phyloP scores from a whole-genome alignment of 2,329 filamentous ascomycete genomes.

The Myriosclerotinia scirpicola region DNA sequence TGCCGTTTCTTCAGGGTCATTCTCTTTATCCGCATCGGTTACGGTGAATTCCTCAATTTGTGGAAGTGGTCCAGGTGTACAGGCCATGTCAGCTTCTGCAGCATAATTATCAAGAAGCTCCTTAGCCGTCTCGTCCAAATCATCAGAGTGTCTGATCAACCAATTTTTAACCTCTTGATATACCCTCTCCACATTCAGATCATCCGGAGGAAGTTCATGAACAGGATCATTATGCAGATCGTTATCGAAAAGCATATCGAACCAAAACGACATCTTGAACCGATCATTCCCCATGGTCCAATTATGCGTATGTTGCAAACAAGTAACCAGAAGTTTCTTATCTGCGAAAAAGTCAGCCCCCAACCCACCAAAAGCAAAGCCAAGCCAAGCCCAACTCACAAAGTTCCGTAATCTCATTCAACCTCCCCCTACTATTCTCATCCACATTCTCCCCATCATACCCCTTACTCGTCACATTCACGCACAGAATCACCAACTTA shows the following conservation, averaged over 20 bases:
- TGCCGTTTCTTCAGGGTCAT: constrained; percentile 33
- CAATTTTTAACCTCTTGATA: constrained; percentile 62
- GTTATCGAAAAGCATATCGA: constrained; percentile 63
- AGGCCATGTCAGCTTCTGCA: constrained; percentile 35
- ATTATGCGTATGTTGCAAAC: constrained; percentile 66
- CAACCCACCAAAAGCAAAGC: background rate
- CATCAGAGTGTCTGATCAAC: constrained; percentile 57
- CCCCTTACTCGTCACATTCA: constrained; percentile 66
- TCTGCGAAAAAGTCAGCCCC: constrained; percentile 44
- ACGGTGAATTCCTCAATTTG: constrained; percentile 12
- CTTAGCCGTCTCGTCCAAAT: constrained; percentile 56
- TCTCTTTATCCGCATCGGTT: constrained; percentile 21
- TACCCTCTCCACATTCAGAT: constrained; percentile 57
- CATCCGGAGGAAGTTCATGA: constrained; percentile 49
- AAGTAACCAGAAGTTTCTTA: constrained; percentile 66
- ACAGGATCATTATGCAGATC: constrained; percentile 53
- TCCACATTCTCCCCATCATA: constrained; percentile 63
- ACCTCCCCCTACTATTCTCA: constrained; percentile 55
- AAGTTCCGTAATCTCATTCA: constrained; percentile 63
- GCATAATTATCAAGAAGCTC: constrained; percentile 57
- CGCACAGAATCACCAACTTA: constrained; percentile 63
- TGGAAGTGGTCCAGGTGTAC: constrained; percentile 41
- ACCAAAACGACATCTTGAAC: constrained; percentile 71
- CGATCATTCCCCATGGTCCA: constrained; percentile 68
- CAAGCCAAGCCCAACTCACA: constrained; percentile 48